phyloP scores from a whole-genome alignment of 2,329 filamentous ascomycete species.

The Whalleya microplaca region DNA sequence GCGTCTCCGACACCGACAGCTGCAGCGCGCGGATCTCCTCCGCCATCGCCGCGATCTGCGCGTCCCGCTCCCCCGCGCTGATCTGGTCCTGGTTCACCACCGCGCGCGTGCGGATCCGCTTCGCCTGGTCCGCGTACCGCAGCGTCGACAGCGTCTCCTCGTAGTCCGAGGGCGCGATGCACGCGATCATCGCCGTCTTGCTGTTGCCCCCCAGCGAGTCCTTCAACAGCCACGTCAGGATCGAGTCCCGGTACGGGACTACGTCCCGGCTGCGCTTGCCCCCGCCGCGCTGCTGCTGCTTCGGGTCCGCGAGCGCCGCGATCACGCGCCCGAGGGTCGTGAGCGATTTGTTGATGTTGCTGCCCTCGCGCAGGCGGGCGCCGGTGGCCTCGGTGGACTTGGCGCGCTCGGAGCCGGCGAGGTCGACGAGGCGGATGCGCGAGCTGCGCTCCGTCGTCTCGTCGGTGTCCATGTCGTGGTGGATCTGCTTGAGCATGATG shows the following conservation, averaged over 20 bases:
- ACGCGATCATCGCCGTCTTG: slow-evolving; percentile 99
- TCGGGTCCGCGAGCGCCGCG: slow-evolving; percentile 79
- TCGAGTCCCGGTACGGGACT: slow-evolving; percentile 91
- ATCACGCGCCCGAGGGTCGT: slow-evolving; percentile 96
- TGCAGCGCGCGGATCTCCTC: slow-evolving; percentile 90
- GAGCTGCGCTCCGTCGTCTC: slow-evolving; percentile 95
- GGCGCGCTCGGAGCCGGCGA: slow-evolving; percentile 92
- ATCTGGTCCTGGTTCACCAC: slow-evolving; percentile 96
- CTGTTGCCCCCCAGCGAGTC: slow-evolving; percentile 95
- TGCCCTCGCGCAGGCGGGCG: slow-evolving; percentile 86
- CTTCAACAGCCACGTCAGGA: slow-evolving; percentile 84
- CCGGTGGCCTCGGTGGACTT: slow-evolving; percentile 96
- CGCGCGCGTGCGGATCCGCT: slow-evolving; percentile 92
- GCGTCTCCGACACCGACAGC: slow-evolving; percentile 69
- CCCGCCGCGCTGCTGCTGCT: slow-evolving; percentile 60
- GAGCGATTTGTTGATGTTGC: slow-evolving; percentile 98
- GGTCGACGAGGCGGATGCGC: slow-evolving; percentile 90
- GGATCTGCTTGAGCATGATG: slow-evolving; percentile 96
- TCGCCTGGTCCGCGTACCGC: slow-evolving; percentile 96
- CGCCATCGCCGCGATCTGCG: slow-evolving; percentile 91
- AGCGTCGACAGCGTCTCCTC: slow-evolving; percentile 96
- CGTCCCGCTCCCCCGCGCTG: slow-evolving; percentile 89
- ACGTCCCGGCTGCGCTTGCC: slow-evolving; percentile 56
- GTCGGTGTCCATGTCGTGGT: slow-evolving; percentile 96
- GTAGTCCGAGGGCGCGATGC: slow-evolving; percentile 93